Percentiles rank a stretch among this genome's conserved stretches.
phyloP scores from a whole-genome alignment of 2,329 filamentous ascomycete genomes.

The Aureobasidium sp. region DNA sequence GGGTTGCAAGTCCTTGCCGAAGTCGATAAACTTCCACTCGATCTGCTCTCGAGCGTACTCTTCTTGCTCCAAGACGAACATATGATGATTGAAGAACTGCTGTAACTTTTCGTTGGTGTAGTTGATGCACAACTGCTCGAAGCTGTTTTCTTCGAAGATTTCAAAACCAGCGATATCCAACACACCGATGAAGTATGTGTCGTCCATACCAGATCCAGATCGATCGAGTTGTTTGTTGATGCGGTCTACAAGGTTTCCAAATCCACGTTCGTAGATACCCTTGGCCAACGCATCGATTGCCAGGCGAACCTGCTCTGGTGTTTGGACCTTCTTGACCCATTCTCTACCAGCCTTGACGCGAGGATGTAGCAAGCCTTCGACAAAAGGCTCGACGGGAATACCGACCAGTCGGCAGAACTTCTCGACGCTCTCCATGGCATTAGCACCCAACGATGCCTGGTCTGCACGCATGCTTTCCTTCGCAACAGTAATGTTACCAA shows the following conservation, averaged over 20 bases:
- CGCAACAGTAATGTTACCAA: slow-evolving; percentile 83
- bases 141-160: slow-evolving; percentile 97
- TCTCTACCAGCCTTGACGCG: slow-evolving; percentile 92
- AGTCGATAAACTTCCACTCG: slow-evolving; percentile 99
- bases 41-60: slow-evolving; percentile 97
- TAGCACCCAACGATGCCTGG: slow-evolving; percentile 73
- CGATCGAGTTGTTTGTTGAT: slow-evolving; percentile 91
- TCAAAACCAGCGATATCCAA: slow-evolving; percentile 99
- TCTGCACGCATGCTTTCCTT: slow-evolving; percentile 89
- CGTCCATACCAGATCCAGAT: slow-evolving; percentile 73
- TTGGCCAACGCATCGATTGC: slow-evolving; percentile 88
- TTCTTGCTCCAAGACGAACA: slow-evolving; percentile 98
- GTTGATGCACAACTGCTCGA: slow-evolving; percentile 98
- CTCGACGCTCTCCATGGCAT: slow-evolving; percentile 66
- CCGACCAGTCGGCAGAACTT: slow-evolving; percentile 79
- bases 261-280: slow-evolving; percentile 94
- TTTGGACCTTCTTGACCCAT: slow-evolving; percentile 98
- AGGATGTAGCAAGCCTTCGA: slow-evolving; percentile 83
- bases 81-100: slow-evolving; percentile 99
- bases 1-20: slow-evolving; percentile 91
- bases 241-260: slow-evolving; percentile 82
- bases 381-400: slow-evolving; percentile 75
- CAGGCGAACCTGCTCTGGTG: slow-evolving; percentile 88
- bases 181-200: slow-evolving; percentile 93
- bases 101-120: slow-evolving; percentile 99